These are phyloP conservation scores for Potentilla sterilis DNA, from an alignment of 306 rosid genomes.

Conservation along the genomic window DNA sequence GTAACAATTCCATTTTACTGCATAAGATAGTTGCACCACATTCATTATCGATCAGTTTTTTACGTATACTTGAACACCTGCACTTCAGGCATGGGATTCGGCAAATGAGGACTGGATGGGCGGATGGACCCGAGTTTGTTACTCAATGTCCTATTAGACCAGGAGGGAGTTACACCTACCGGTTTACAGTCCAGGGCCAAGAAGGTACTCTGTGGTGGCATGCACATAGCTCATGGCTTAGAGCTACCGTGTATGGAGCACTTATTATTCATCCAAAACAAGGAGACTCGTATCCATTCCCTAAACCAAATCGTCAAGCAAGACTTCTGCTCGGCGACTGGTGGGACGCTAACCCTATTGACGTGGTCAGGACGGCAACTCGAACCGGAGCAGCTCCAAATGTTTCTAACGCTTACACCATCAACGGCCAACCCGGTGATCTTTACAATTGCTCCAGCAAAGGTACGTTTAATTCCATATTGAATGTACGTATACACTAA, in stretches of 20 bases:
- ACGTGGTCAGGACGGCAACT: background rate
- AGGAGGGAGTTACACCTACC: slow-evolving; percentile 21
- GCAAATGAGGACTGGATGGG: slow-evolving; percentile 23
- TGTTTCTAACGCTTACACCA: slow-evolving; percentile 22
- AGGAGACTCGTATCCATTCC: slow-evolving; percentile 16
- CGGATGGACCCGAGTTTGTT: slow-evolving; percentile 26
- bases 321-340: background rate
- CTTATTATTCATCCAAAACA: slow-evolving; percentile 11
- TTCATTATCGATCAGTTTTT: background rate
- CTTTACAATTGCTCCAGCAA: slow-evolving; percentile 27
- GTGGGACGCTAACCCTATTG: slow-evolving; percentile 2
- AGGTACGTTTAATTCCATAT: background rate
- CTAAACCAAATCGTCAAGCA: slow-evolving; percentile 12
- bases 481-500: background rate
- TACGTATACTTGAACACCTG: background rate
- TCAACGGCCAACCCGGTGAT: slow-evolving; percentile 35
- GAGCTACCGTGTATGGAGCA: slow-evolving; percentile 32
- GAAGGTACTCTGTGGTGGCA: slow-evolving; percentile 38
- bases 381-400: background rate
- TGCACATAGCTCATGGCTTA: slow-evolving; percentile 28
- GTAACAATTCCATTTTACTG: background rate
- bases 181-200: slow-evolving; percentile 26
- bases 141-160: slow-evolving; percentile 26
- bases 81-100: slow-evolving; percentile 29
- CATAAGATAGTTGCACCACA: background rate